Evolutionary conservation across 495 filamentous ascomycete species (phyloP), one percentile per base, ranked within the genome.

Genomic region (Lepraria neglecta): DNA sequence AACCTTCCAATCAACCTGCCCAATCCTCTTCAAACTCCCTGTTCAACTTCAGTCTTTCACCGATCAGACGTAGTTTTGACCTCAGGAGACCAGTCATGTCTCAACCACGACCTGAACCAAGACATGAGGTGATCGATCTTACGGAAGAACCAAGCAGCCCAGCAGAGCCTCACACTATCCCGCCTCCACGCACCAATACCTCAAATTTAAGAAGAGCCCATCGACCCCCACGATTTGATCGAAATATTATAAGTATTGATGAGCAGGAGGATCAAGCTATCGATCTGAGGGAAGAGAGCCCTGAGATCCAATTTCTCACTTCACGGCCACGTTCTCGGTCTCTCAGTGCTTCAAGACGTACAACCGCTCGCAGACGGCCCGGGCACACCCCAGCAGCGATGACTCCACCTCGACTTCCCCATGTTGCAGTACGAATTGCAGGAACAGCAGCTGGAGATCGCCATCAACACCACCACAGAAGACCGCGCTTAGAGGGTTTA

Each of bases 61-160:
- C 70, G 17, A 59, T 46, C 53, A 43, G 61, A 46, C 59, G 75
- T 68, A 75, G 78, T 14, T 68, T 77, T 40, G 82, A 85, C 51
- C 78, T 74, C 33, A 72, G 80, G 53, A 73, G 77, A 28, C 81
- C 82, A 9, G 67, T 73, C 9, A 71, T 70, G 61, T 71, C 70
- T n/a, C 53, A 63, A 33, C 56, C 62, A 56, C 12, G 54, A 28
- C 74, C 70, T 15, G 71, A 75, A 33, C 58, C 62, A 56, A 17
- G 54, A 21, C 73, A 71, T 17, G 71, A 75, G 31, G 72, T 83
- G 6, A 83, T 85, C 21, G 82, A 85, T 65, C 67, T 85, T 24
- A 84, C 82, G 5, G 72, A 75, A 12, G 80, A 82, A 6, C 68
- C 73, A 2, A 78, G 78, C 33, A 61, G 52, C 27, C 72, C 75